phyloP scores from a whole-genome alignment of 75 land plant species.

The Cryptomeria japonica region DNA sequence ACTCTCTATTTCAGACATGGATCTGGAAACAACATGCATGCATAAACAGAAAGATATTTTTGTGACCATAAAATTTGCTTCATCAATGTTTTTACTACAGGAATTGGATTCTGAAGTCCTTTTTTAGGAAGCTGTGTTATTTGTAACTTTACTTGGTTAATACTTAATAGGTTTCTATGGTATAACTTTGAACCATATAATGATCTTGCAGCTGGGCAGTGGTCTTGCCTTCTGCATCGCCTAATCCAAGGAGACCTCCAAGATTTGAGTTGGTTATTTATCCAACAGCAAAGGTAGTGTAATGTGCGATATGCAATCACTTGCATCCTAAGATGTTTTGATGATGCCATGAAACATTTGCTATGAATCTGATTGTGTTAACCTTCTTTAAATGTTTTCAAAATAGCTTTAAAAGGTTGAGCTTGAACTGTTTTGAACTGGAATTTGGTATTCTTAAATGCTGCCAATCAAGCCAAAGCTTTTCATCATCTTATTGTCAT shows the following conservation, averaged over 20 bases:
- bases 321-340: background rate
- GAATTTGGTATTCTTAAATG: background rate
- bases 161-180: background rate
- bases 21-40: background rate
- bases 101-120: background rate
- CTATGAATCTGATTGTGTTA: background rate
- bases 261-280: constrained; percentile 86
- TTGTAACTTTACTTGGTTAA: background rate
- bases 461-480: background rate
- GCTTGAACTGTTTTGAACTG: background rate
- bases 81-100: background rate
- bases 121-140: background rate
- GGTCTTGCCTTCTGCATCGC: constrained; percentile 58
- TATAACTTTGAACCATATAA: background rate
- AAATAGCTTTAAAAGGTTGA: background rate
- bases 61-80: background rate
- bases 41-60: background rate
- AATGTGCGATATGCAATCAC: background rate
- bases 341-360: background rate
- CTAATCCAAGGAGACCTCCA: constrained; percentile 45
- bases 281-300: constrained; percentile 65
- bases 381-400: background rate
- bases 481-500: constrained; percentile 1
- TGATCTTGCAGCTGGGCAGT: constrained; percentile 80
- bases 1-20: background rate